A percentile compares a stretch with the other conserved stretches of the same genome.
phyloP scores from a whole-genome alignment of 2,329 filamentous ascomycete species.

The Pseudogymnoascus sp. region DNA sequence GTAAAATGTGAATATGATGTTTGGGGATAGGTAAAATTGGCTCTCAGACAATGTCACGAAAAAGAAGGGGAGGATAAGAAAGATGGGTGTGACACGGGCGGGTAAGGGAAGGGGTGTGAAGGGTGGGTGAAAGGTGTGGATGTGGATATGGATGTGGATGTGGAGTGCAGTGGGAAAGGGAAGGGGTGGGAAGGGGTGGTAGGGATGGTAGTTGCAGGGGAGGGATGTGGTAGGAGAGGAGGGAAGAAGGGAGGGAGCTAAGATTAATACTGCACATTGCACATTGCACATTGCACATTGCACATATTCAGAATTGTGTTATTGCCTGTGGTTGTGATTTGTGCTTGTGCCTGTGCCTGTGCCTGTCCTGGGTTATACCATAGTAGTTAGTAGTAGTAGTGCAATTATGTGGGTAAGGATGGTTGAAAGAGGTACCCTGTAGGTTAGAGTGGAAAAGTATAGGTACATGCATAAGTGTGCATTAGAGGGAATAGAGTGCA shows the following conservation, averaged over 20 bases:
- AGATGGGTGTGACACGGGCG: not conserved
- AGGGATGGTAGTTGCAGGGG: not conserved
- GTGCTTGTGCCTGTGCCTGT: not conserved
- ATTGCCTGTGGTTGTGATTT: not conserved
- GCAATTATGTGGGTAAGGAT: not conserved
- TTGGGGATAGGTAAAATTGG: not conserved
- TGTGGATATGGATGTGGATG: conserved; percentile 12
- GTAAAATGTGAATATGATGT: not conserved
- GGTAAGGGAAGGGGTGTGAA: not conserved
- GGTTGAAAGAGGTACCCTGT: not conserved
- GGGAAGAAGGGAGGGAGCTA: conserved; percentile 11
- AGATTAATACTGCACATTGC: not conserved
- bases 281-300: too few relatives aligned
- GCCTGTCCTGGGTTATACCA: not conserved
- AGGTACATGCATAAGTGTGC: not conserved
- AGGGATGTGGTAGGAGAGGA: not conserved
- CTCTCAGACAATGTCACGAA: not conserved
- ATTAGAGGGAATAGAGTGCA: not conserved
- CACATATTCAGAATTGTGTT: not conserved
- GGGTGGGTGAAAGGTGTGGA: conserved; percentile 7
- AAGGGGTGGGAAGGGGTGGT: conserved; percentile 14
- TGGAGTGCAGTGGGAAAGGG: conserved; percentile 13
- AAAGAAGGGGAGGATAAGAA: not conserved
- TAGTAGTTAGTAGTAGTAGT: not conserved
- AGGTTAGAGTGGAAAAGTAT: not conserved